Percentiles rank a stretch among this genome's conserved stretches.
Evolutionary conservation across 2,329 filamentous ascomycete species (phyloP).

Genomic region (Colletotrichum orchidophilum): DNA sequence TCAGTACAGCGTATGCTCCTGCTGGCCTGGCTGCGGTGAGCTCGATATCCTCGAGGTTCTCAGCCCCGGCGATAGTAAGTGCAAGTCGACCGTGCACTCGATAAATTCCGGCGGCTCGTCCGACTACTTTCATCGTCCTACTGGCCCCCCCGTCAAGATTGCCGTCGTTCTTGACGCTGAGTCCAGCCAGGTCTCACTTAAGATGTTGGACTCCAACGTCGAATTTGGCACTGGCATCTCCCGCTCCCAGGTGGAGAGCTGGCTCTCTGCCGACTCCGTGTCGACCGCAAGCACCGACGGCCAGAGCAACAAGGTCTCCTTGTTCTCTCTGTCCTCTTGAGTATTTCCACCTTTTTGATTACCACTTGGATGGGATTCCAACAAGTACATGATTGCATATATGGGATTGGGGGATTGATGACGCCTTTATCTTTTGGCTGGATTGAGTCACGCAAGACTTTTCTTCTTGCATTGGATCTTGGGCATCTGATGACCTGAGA

Average conservation of each 20-base stretch:
- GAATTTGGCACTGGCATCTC: conserved; percentile 52
- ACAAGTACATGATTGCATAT: conserved; percentile 17
- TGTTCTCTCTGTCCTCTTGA: conserved; percentile 33
- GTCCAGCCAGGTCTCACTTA: conserved; percentile 64
- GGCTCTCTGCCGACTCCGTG: conserved; percentile 38
- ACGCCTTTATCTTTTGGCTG: not conserved
- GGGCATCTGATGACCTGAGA: conserved; percentile 15
- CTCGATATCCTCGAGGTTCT: conserved; percentile 81
- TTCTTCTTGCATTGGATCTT: conserved; percentile 15
- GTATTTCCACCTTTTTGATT: not conserved
- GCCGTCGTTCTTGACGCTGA: conserved; percentile 68
- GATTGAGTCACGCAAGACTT: conserved; percentile 1
- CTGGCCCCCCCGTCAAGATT: conserved; percentile 66
- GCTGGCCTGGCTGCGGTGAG: conserved; percentile 80
- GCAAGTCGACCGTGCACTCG: conserved; percentile 77
- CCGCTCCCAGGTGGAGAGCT: conserved; percentile 47
- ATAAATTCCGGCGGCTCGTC: conserved; percentile 71
- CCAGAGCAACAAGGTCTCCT: conserved; percentile 26
- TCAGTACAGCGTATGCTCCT: conserved; percentile 78
- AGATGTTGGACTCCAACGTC: conserved; percentile 55
- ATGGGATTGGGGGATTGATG: conserved; percentile 1
- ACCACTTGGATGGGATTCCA: not conserved
- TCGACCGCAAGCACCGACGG: not conserved
- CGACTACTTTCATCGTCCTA: conserved; percentile 77
- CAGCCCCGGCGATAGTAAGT: conserved; percentile 68